phyloP scores from a whole-genome alignment of 2,329 filamentous ascomycete genomes.

The Zalaria sp. region DNA sequence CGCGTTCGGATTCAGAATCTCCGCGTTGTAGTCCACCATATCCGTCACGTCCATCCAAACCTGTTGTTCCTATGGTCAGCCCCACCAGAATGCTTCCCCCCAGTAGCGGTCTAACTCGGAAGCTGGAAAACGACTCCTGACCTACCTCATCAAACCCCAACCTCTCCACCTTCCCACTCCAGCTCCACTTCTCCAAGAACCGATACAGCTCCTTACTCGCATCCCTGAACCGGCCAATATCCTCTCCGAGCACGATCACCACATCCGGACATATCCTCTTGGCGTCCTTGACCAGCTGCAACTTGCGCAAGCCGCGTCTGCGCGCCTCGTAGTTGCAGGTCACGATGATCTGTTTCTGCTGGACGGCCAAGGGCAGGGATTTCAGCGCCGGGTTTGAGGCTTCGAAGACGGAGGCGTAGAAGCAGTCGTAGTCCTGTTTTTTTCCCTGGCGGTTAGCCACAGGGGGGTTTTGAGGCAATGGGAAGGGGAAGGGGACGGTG shows the following conservation, averaged over 20 bases:
- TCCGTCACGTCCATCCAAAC: constrained; percentile 72
- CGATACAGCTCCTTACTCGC: constrained; percentile 68
- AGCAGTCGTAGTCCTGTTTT: constrained; percentile 66
- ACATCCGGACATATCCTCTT: constrained; percentile 69
- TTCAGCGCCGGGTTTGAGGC: constrained; percentile 62
- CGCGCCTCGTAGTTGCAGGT: constrained; percentile 92
- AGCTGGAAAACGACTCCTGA: too few relatives aligned
- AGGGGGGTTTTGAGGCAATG: constrained; percentile 1
- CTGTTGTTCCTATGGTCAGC: constrained; percentile 15
- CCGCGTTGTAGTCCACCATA: constrained; percentile 68
- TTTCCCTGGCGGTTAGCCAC: background rate
- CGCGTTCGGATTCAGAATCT: constrained; percentile 52
- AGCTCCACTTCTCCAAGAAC: constrained; percentile 59
- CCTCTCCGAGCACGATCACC: constrained; percentile 75
- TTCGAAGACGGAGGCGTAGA: constrained; percentile 87
- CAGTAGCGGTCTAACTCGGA: background rate
- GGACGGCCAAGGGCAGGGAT: constrained; percentile 62
- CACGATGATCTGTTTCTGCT: constrained; percentile 85
- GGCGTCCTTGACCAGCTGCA: constrained; percentile 75
- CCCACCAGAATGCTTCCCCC: background rate
- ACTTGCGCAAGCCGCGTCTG: constrained; percentile 54
- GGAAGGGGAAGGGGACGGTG: constrained; percentile 5
- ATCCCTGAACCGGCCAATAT: constrained; percentile 72
- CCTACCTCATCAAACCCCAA: constrained; percentile 81
- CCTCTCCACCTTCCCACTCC: constrained; percentile 65